phyloP scores from a whole-genome alignment of 306 rosid species.

The Glycine tomentella region DNA sequence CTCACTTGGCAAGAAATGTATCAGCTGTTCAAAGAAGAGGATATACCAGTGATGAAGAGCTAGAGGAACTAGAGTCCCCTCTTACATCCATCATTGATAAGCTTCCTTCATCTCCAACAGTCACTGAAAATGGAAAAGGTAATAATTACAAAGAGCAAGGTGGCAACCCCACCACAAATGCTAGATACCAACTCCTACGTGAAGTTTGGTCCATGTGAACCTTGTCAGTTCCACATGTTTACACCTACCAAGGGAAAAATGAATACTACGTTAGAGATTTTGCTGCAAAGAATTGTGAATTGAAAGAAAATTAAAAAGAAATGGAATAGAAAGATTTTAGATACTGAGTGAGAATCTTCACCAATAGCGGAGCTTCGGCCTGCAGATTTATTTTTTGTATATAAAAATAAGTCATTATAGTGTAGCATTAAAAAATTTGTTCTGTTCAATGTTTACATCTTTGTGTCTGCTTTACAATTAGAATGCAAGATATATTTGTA shows the following conservation, averaged over 20 bases:
- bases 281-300: slow-evolving; percentile 34
- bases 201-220: slow-evolving; percentile 82
- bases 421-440: slow-evolving; percentile 32
- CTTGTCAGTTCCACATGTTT: slow-evolving; percentile 38
- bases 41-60: slow-evolving; percentile 91
- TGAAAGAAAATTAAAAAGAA: slow-evolving; percentile 5
- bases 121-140: slow-evolving; percentile 54
- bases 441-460: slow-evolving; percentile 5
- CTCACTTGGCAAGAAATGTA: slow-evolving; percentile 65
- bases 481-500: slow-evolving; percentile 29
- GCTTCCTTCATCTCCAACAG: slow-evolving; percentile 55
- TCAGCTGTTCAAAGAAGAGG: slow-evolving; percentile 81
- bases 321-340: not conserved
- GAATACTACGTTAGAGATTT: slow-evolving; percentile 16
- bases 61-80: slow-evolving; percentile 91
- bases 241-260: slow-evolving; percentile 27
- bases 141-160: slow-evolving; percentile 51
- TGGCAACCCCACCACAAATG: slow-evolving; percentile 50
- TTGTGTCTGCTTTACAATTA: not conserved
- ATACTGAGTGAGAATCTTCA: slow-evolving; percentile 37
- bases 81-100: slow-evolving; percentile 72
- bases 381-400: slow-evolving; percentile 42
- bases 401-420: slow-evolving; percentile 40
- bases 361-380: slow-evolving; percentile 32
- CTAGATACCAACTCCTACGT: slow-evolving; percentile 88